A percentile compares a stretch with the other conserved stretches of the same genome.
phyloP scores from a whole-genome alignment of 495 filamentous ascomycete genomes.

The Neurospora tetraspora region DNA sequence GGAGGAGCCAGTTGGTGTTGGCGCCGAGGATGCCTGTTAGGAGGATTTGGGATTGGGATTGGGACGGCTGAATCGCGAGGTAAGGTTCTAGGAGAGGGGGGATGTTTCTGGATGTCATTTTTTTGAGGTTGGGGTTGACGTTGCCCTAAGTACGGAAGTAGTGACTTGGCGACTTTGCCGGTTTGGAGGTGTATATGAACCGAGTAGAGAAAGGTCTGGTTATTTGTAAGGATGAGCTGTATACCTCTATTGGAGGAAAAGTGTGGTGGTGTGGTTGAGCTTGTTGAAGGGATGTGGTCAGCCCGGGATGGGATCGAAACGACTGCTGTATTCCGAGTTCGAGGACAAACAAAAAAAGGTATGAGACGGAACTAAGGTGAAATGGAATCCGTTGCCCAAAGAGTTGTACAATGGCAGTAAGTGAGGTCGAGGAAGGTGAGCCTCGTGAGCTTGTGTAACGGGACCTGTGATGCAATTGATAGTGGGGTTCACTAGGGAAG shows the following conservation, averaged over 20 bases:
- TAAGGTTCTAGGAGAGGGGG: conserved; percentile 62
- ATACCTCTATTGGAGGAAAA: neutral
- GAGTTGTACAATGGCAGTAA: neutral
- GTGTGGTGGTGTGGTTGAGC: neutral
- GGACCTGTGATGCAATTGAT: neutral
- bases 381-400: neutral
- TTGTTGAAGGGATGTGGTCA: neutral
- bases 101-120: conserved; percentile 9
- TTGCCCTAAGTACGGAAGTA: neutral
- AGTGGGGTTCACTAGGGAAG: neutral
- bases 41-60: conserved; percentile 41
- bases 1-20: conserved; percentile 63
- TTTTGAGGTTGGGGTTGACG: neutral
- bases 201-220: no score
- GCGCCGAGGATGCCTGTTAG: conserved; percentile 65
- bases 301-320: neutral
- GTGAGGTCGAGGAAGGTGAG: neutral
- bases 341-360: neutral
- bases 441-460: neutral
- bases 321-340: neutral
- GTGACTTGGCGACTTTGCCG: no score
- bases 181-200: no score
- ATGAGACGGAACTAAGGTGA: no score
- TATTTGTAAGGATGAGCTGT: neutral
- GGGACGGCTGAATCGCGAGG: conserved; percentile 33